A percentile compares a stretch with the other conserved stretches of the same genome.
Evolutionary conservation across 768 basidiomycete genomes (phyloP).

Genomic region (Cystobasidium onofrii): DNA sequence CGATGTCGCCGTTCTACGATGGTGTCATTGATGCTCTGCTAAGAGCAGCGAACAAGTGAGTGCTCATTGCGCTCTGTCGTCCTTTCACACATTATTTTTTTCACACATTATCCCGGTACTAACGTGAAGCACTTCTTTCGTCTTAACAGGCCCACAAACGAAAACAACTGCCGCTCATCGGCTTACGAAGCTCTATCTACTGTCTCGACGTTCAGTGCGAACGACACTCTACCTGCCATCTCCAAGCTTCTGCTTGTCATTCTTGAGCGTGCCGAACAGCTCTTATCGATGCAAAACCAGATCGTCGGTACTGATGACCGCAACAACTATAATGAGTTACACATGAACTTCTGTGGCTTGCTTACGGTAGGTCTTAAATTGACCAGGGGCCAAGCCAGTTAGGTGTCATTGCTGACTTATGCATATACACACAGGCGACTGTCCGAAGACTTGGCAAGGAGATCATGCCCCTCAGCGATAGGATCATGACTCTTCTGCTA

Average conservation of each 20-base stretch:
- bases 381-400: no score
- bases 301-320: constrained; percentile 90
- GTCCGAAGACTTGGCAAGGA: constrained; percentile 73
- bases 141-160: constrained; percentile 58
- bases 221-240: constrained; percentile 70
- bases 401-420: constrained; percentile 27
- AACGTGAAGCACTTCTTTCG: neutral
- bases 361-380: constrained; percentile 58
- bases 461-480: constrained; percentile 80
- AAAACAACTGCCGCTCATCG: constrained; percentile 84
- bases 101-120: neutral
- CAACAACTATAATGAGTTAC: constrained; percentile 97
- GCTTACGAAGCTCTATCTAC: constrained; percentile 93
- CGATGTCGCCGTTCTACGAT: constrained; percentile 81
- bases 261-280: constrained; percentile 80
- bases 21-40: constrained; percentile 75
- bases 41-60: constrained; percentile 75
- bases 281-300: constrained; percentile 80
- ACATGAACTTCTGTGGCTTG: constrained; percentile 87
- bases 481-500: constrained; percentile 86
- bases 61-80: neutral
- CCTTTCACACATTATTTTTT: neutral
- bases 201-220: constrained; percentile 68
- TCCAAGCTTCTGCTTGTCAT: constrained; percentile 72
- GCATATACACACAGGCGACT: constrained; percentile 55